phyloP scores from a whole-genome alignment of 2,329 filamentous ascomycete genomes.

The Alternaria consortialis region DNA sequence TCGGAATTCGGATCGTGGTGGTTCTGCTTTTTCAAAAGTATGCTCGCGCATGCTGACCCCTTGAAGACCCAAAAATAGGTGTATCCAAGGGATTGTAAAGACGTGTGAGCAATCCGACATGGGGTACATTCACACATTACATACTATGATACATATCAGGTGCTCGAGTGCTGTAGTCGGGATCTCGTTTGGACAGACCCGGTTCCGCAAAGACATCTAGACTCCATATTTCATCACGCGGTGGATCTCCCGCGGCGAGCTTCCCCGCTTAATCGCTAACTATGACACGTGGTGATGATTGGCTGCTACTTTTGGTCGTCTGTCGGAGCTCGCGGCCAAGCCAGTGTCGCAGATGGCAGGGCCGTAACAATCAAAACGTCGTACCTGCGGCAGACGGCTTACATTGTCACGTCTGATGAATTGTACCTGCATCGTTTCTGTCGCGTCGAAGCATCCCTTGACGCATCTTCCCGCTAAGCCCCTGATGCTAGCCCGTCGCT shows the following conservation, averaged over 20 bases:
- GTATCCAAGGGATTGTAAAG: background rate
- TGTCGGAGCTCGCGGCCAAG: constrained; percentile 4
- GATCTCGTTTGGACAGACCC: background rate
- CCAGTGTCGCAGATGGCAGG: constrained; percentile 20
- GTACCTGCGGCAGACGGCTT: constrained; percentile 4
- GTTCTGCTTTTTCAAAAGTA: background rate
- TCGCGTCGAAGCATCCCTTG: constrained; percentile 22
- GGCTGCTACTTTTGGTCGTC: constrained; percentile 10
- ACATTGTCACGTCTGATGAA: background rate
- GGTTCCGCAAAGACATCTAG: constrained; percentile 6
- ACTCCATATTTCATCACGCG: constrained; percentile 5
- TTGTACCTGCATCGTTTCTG: constrained; percentile 26
- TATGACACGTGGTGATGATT: constrained; percentile 24
- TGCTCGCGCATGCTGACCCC: background rate
- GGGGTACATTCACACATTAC: background rate
- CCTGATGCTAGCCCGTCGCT: constrained; percentile 28
- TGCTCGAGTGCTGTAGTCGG: constrained; percentile 15
- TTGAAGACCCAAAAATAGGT: background rate
- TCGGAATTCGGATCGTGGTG: background rate
- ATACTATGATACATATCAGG: background rate
- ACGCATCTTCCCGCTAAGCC: constrained; percentile 26
- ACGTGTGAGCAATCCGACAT: background rate
- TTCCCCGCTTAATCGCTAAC: constrained; percentile 10
- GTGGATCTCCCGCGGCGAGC: constrained; percentile 15
- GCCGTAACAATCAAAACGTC: constrained; percentile 15